Percentiles rank a stretch among this genome's conserved stretches.
phyloP scores from a whole-genome alignment of 2,329 filamentous ascomycete genomes.

The Aureobasidium melanogenum region DNA sequence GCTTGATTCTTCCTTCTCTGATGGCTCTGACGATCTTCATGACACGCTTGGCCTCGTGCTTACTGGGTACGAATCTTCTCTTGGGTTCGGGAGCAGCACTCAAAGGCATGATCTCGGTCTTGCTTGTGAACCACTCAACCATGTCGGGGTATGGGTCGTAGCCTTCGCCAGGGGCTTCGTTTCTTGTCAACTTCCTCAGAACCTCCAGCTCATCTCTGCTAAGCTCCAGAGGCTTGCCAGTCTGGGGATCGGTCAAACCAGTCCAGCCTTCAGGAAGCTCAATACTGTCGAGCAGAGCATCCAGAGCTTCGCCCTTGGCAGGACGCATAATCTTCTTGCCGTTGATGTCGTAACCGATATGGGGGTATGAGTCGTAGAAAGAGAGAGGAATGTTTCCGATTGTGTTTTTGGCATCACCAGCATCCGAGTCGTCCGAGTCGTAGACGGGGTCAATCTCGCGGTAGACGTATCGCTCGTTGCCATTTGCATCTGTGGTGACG shows the following conservation, averaged over 20 bases:
- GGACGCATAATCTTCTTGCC: slow-evolving; percentile 97
- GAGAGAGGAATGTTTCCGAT: slow-evolving; percentile 90
- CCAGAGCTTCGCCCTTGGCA: slow-evolving; percentile 84
- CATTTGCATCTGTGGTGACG: slow-evolving; percentile 74
- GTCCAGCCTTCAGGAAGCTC: slow-evolving; percentile 97
- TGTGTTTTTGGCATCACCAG: slow-evolving; percentile 70
- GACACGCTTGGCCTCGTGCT: slow-evolving; percentile 90
- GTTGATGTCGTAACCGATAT: slow-evolving; percentile 98
- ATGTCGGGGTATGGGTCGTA: slow-evolving; percentile 91
- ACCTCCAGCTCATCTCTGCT: slow-evolving; percentile 83
- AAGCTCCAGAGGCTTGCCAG: slow-evolving; percentile 83
- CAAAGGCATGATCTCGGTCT: slow-evolving; percentile 81
- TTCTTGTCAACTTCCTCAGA: slow-evolving; percentile 77
- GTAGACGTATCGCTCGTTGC: slow-evolving; percentile 83
- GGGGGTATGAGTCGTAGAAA: slow-evolving; percentile 95
- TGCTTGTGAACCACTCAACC: slow-evolving; percentile 87
- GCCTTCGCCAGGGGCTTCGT: slow-evolving; percentile 76
- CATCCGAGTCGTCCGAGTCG: slow-evolving; percentile 90
- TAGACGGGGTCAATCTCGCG: slow-evolving; percentile 89
- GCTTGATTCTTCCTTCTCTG: slow-evolving; percentile 83
- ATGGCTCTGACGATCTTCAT: slow-evolving; percentile 98
- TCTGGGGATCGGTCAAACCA: slow-evolving; percentile 84
- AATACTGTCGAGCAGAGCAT: slow-evolving; percentile 90
- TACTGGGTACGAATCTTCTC: slow-evolving; percentile 88
- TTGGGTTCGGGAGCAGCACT: slow-evolving; percentile 94